Evolutionary conservation across 495 filamentous ascomycete species (phyloP), one percentile per base, ranked within the genome.

Genomic region (Hyaloscypha variabilis): DNA sequence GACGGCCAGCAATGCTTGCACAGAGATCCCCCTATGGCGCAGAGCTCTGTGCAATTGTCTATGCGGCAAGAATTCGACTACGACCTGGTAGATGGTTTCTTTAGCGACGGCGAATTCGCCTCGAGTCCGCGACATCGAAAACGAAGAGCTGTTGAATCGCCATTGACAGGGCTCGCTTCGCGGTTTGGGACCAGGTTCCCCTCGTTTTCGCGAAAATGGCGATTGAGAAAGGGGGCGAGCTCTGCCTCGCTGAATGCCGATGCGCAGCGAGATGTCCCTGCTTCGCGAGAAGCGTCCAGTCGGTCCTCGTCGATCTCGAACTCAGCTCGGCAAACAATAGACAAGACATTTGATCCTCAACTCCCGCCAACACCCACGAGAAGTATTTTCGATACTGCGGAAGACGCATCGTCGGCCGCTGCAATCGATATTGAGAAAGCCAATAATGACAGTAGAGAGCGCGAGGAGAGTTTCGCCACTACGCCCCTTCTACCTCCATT

Each of bases 401-500:
- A 77, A 52, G 63, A 74, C 0, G 71, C 74, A 17, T 39, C 25
- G 3, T 21, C 36, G 13, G 78, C 78, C 57, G 69, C 78, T 34
- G 77, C 86, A 13, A 83, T 90, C 52, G 84, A 92, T 51, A 82
- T 86, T 53, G 79, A 83, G 42, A 84, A 83, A 49, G 83, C 84
- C 2, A 86, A 87, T 60, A 29, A 57, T 13, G n/a, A 25, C 31
- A 77, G 81, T 51, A 65, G 75, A 24, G 86, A 91, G 34, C 85
- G 83, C 14, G 83, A 90, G 25, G 82, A 85, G 50, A 80, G 79
- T 17, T 82, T 88, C 65, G 88, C 91, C 0, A 89, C 88, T 5
- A 96, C 93, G 3, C 93, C 93, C 6, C 80, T 97, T 13, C 81
- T 97, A 0, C 92, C 93, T 2, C 93, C 93, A 0, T 79, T 96